Evolutionary conservation across 305 asterid species (phyloP).

Genomic region (Nicotiana rustica): DNA sequence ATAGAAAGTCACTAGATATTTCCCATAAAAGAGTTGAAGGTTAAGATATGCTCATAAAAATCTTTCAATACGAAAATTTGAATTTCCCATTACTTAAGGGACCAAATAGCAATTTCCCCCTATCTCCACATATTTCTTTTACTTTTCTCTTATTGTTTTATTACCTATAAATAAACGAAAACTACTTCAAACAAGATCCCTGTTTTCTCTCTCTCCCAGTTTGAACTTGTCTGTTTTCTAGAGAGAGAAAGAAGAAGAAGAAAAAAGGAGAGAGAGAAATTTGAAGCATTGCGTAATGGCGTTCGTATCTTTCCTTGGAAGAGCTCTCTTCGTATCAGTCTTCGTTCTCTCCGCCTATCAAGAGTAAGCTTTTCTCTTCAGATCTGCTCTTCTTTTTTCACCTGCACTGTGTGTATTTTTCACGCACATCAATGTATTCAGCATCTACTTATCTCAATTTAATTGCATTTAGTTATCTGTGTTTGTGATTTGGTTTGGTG

Average conservation of each 20-base stretch:
- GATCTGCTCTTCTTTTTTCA: conserved; percentile 52
- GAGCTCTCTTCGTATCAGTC: conserved; percentile 85
- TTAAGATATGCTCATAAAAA: too few relatives aligned
- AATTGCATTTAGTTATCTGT: background rate
- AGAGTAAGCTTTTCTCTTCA: conserved; percentile 63
- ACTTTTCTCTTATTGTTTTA: background rate
- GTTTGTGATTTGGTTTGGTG: conserved; percentile 37
- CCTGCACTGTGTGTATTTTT: too few relatives aligned
- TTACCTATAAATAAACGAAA: background rate
- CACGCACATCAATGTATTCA: background rate
- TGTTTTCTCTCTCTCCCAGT: conserved; percentile 33
- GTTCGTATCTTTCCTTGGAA: conserved; percentile 70
- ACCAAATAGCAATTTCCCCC: background rate
- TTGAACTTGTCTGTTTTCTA: conserved; percentile 54
- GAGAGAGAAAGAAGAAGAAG: conserved; percentile 34
- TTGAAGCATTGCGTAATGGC: conserved; percentile 56
- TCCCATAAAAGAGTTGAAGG: too few relatives aligned
- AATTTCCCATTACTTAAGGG: background rate
- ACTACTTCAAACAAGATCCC: background rate
- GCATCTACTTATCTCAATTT: background rate
- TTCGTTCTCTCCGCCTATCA: conserved; percentile 86
- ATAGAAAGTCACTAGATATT: too few relatives aligned
- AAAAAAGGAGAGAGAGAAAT: conserved; percentile 36
- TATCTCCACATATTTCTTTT: too few relatives aligned
- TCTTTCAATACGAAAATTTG: too few relatives aligned